Base-by-base conservation (phyloP, 169 alveolate species). In the Babesia divergens region DNA sequence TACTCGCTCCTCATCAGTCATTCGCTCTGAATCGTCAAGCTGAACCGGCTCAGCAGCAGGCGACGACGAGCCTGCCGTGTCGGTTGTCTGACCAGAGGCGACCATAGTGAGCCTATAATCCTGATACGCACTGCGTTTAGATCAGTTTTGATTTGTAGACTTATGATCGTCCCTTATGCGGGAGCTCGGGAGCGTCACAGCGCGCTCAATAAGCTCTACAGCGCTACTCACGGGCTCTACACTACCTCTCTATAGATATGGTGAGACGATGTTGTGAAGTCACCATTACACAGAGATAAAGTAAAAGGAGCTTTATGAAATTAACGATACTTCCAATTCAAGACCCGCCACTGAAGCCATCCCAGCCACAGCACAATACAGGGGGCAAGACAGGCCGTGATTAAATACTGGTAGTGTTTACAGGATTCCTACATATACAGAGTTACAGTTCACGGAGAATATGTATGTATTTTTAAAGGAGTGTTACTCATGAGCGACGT, bases 1-100 rank as follows among this genome's bases (percentile, higher is more conserved):
- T 44, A 89, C 93, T 52, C 74, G 80, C 29, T 53, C 80, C 81
- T 84, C 90, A 64, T 60, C 85, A 40, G 69, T 74, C 75, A 71
- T 56, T 22, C 11, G 6, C 22, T 62, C 72, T 5, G 59, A 28
- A n/a, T 62, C 60, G 20, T 62, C 72, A 37, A 44, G 28, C 50
- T 62, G 51, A 13, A 9, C 31, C 38, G 35, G 72, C 59, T 35
- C 59, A 1, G 44, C 56, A 18, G 11, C 18, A 29, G 18, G 37
- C 18, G 52, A 6, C 29, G 47, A 40, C 11, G 47, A 16, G 20
- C n/a, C n/a, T n/a, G 11, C 47, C 20, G 28, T 34, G 38, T 14
- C 70, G 24, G 37, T 47, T 62, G 72, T 46, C 52, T 47, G 51
- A 24, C 31, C 44, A 11, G 47, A 11, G 60, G 35, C 37, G 32